Evolutionary conservation across 768 basidiomycete species (phyloP).

Genomic region (Auriculariales sp.): DNA sequence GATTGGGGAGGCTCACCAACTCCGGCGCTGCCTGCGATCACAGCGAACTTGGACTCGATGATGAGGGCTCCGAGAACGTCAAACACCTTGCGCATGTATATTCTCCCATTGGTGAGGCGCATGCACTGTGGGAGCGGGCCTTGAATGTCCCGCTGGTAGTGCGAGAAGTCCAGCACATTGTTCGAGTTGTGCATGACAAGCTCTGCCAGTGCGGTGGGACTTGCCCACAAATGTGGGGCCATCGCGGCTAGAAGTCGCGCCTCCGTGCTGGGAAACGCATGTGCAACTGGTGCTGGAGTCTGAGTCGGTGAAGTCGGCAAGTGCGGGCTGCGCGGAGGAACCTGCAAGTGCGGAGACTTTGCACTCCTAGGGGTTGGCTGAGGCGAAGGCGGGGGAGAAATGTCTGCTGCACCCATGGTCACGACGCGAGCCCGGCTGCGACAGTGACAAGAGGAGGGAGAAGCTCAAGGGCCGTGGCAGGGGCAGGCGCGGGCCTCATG

Average conservation of each 20-base stretch:
- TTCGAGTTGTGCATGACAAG: background rate
- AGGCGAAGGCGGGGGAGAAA: too few relatives aligned
- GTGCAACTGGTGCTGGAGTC: too few relatives aligned
- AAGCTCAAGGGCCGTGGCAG: too few relatives aligned
- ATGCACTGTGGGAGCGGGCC: background rate
- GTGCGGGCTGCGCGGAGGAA: too few relatives aligned
- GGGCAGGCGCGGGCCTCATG: too few relatives aligned
- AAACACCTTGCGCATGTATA: background rate
- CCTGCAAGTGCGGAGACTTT: too few relatives aligned
- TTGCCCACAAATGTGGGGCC: background rate
- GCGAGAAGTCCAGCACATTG: background rate
- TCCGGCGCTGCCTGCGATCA: background rate
- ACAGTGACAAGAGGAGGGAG: too few relatives aligned
- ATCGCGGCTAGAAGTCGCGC: background rate
- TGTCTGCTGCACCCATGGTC: too few relatives aligned
- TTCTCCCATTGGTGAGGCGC: background rate
- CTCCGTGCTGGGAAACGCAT: background rate
- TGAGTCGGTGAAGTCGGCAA: too few relatives aligned
- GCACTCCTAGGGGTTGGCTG: too few relatives aligned
- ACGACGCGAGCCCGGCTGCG: too few relatives aligned
- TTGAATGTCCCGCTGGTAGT: background rate
- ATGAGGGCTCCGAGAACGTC: background rate
- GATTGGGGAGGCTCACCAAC: background rate
- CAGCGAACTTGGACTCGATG: background rate
- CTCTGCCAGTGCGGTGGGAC: background rate